Percentiles rank a stretch among this genome's conserved stretches.
These are phyloP conservation scores for Antitrichia curtipendula DNA, from an alignment of 225 moss, liverwort and hornwort species.

Conservation along the genomic window DNA sequence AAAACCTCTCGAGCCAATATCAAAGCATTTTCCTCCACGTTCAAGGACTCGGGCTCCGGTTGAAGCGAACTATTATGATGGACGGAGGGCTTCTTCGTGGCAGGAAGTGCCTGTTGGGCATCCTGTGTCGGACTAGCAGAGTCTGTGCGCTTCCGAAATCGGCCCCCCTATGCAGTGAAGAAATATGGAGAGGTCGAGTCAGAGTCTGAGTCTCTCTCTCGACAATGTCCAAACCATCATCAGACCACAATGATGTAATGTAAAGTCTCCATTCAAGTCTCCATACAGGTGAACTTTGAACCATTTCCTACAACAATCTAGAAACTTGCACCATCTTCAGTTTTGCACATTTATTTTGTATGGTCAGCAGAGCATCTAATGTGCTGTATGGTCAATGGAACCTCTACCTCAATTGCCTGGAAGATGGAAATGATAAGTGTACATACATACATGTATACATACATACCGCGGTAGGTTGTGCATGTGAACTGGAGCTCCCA, in stretches of 20 bases:
- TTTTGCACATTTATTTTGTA: background rate
- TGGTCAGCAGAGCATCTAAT: background rate
- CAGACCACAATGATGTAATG: background rate
- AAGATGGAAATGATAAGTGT: background rate
- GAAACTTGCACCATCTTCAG: background rate
- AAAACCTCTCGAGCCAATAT: slow-evolving; percentile 1
- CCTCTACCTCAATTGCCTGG: background rate
- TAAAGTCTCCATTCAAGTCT: background rate
- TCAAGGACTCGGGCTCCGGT: background rate
- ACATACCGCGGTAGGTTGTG: background rate
- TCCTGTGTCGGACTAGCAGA: background rate
- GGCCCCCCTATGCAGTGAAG: background rate
- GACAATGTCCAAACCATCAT: background rate
- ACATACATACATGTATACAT: background rate
- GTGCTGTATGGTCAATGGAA: background rate
- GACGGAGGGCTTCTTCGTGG: background rate
- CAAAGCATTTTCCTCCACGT: background rate
- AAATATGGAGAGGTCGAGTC: background rate
- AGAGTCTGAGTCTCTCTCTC: background rate
- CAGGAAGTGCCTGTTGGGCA: background rate
- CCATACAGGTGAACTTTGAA: background rate
- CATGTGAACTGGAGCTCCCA: background rate
- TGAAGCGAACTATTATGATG: background rate
- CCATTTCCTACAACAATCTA: background rate
- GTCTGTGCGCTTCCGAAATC: background rate